Evolutionary conservation across 495 filamentous ascomycete genomes (phyloP).

Genomic region (Aspergillus steynii): DNA sequence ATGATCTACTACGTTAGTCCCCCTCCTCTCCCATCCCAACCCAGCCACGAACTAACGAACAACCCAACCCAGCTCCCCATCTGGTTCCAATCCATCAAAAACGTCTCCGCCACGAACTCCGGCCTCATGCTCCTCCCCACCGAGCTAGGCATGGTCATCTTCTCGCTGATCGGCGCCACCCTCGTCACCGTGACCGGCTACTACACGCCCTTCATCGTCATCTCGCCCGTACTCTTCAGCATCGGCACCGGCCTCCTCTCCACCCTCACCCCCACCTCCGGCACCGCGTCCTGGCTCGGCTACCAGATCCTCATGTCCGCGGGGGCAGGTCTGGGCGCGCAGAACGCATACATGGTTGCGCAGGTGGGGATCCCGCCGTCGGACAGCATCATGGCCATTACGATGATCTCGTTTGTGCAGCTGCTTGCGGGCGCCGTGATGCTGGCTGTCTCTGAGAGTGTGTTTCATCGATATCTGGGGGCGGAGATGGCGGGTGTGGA

Average conservation of each 20-base stretch:
- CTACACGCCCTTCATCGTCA: constrained; percentile 40
- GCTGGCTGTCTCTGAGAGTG: neutral
- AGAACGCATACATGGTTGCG: neutral
- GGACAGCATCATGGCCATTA: neutral
- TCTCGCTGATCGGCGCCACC: constrained; percentile 10
- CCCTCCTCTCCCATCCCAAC: neutral
- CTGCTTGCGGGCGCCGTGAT: neutral
- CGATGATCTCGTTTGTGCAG: neutral
- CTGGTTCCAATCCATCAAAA: constrained; percentile 40
- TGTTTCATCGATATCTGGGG: neutral
- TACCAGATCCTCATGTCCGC: constrained; percentile 26
- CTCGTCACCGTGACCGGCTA: constrained; percentile 27
- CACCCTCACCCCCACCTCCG: constrained; percentile 22
- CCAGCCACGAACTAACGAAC: neutral
- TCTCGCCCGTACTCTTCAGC: constrained; percentile 25
- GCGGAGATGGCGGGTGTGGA: neutral
- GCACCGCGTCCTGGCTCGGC: constrained; percentile 29
- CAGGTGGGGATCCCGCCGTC: neutral
- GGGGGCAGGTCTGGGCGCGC: neutral
- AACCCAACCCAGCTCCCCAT: constrained; percentile 28
- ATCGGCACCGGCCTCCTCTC: constrained; percentile 38
- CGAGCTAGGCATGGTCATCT: constrained; percentile 26
- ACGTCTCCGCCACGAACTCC: constrained; percentile 23
- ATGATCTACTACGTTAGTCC: constrained; percentile 51
- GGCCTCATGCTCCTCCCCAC: constrained; percentile 36